These are phyloP conservation scores for Magnolia sinica DNA, from an alignment of 164 flowering plant genomes.

Conservation along the genomic window DNA sequence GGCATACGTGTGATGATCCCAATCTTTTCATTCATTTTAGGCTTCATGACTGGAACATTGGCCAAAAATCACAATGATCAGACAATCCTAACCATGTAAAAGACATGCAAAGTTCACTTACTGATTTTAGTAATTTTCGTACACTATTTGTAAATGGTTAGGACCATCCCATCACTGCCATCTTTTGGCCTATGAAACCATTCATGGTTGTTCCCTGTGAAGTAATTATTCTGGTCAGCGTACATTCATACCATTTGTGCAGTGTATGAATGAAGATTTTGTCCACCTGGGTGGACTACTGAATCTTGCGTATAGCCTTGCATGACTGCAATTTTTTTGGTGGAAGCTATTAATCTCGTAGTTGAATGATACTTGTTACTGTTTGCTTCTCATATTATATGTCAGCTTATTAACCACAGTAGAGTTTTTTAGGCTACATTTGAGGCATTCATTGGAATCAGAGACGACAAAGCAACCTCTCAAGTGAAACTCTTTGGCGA, in stretches of 20 bases:
- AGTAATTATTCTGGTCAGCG: no score
- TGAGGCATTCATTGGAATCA: slow-evolving; percentile 87
- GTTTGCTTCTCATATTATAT: neutral
- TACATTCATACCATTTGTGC: neutral
- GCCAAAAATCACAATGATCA: neutral
- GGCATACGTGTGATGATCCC: no score
- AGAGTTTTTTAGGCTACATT: slow-evolving; percentile 72
- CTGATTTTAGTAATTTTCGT: no score
- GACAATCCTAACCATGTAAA: neutral
- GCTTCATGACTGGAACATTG: neutral
- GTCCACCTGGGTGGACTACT: neutral
- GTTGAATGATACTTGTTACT: neutral
- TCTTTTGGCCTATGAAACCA: neutral
- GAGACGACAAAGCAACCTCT: slow-evolving; percentile 84
- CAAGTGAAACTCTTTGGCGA: slow-evolving; percentile 89
- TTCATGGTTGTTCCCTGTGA: neutral
- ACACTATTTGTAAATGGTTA: no score
- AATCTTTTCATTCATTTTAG: no score
- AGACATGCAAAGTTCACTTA: neutral
- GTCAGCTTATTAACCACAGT: neutral
- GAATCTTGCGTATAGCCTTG: neutral
- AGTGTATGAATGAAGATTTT: neutral
- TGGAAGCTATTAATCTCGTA: neutral
- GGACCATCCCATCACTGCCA: no score
- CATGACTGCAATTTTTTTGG: neutral